Conservation (phyloP, 306 rosid genomes). For the Cucurbita moschata region DNA sequence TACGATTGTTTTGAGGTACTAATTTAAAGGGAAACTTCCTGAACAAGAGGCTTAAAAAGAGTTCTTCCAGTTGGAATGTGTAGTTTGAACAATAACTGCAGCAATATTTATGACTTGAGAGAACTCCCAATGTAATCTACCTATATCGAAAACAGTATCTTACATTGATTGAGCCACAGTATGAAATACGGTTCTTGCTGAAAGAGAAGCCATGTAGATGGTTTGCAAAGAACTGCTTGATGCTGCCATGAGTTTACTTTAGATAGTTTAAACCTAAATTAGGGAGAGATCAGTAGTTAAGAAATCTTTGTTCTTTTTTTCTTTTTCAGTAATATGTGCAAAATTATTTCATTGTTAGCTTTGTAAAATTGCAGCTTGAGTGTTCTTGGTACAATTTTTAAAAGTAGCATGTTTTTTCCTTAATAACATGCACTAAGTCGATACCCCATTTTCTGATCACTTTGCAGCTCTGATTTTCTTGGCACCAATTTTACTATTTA, state of each 20-base stretch:
- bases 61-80: neutral
- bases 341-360: neutral
- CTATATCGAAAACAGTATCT: too few species aligned
- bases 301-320: neutral
- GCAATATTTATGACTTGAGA: neutral
- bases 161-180: too few species aligned
- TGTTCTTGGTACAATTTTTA: neutral
- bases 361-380: neutral
- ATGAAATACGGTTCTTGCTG: neutral
- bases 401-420: neutral
- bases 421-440: neutral
- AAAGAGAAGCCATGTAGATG: neutral
- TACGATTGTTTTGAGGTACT: neutral
- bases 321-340: neutral
- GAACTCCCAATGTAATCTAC: too few species aligned
- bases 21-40: neutral
- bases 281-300: neutral
- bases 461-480: conserved; percentile 88
- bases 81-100: neutral
- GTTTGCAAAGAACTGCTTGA: neutral
- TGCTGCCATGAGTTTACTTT: neutral
- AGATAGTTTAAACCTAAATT: neutral
- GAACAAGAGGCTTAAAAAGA: neutral
- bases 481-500: conserved; percentile 87
- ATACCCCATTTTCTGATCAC: neutral